Base-by-base conservation (phyloP, 805 yeast species). In the Maudiozyma barnettii region DNA sequence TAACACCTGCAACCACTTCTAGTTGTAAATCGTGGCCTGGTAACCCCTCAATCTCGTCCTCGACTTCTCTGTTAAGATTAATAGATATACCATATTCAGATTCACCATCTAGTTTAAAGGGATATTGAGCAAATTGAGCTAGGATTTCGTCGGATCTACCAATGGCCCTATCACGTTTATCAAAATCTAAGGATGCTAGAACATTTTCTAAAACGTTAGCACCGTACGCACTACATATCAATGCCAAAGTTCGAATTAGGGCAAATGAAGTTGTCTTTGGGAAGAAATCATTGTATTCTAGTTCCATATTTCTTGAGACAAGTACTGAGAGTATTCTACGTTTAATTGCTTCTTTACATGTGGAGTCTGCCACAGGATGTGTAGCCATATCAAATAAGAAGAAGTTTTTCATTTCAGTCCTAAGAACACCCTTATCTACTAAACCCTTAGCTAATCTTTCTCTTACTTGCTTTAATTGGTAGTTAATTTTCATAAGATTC, bases 361-460 rank as follows among this genome's bases (percentile, higher is more conserved):
- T 71, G 40, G 83, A 76, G 66, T 93, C 99, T 30, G 90, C 83
- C 13, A 93, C 78, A 7, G 99, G 99, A 67, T 95, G 99, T 8
- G 99, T 93, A 29, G 99, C 96, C 97, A 93, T 93, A 66, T 93
- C 99, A 58, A 93, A 93, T 46, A 93, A 71, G 59, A 93, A 79
- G 64, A 93, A 93, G 69, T 88, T 93, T 64, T 90, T 88, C 66
- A 95, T 80, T 67, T 93, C 99, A 7, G 99, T 93, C 70, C 96
- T 82, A 60, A 95, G 75, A 41, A 93, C 82, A 20, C 99, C 98
- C 69, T 93, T 93, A 66, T 93, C 99, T 36, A 95, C 99, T 45
- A 93, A 74, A 0, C 99, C 99, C 68, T 93, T 93, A 47, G 96
- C 95, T 53, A 93, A 74, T 57, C 99, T 77, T 68, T 93, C 99